Evolutionary conservation across 1,284 basidiomycete species (phyloP).

Genomic region (Fomitiporia mediterranea): DNA sequence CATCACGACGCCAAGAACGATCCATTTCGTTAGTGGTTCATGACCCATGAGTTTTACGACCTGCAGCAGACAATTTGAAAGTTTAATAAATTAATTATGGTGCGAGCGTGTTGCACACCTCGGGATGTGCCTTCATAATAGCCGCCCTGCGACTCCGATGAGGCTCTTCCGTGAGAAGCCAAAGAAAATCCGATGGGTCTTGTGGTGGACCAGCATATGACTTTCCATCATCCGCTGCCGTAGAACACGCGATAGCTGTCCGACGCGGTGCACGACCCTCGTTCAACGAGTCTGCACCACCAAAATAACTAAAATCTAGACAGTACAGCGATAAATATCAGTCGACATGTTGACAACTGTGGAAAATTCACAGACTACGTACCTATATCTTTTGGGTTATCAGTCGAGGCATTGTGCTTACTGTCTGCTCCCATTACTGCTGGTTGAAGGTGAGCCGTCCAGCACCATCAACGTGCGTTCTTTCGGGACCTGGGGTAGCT

Average conservation of each 20-base stretch:
- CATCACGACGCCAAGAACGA: slow-evolving; percentile 75
- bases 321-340: not conserved
- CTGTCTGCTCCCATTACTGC: not conserved
- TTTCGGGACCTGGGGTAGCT: not conserved
- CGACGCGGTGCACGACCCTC: slow-evolving; percentile 59
- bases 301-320: slow-evolving; percentile 69
- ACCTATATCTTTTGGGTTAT: not conserved
- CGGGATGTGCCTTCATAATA: slow-evolving; percentile 92
- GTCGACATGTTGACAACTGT: not conserved
- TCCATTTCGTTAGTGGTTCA: slow-evolving; percentile 85
- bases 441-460: not conserved
- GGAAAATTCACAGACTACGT: not conserved
- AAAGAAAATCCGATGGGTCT: slow-evolving; percentile 80
- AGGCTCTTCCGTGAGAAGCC: slow-evolving; percentile 97
- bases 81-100: not conserved
- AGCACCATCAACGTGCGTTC: not conserved
- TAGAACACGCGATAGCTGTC: slow-evolving; percentile 43
- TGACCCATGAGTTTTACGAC: slow-evolving; percentile 94
- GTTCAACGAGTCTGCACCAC: slow-evolving; percentile 69
- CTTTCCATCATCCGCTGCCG: slow-evolving; percentile 37
- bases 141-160: slow-evolving; percentile 84
- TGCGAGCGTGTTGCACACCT: slow-evolving; percentile 47
- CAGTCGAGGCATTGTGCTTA: not conserved
- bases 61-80: slow-evolving; percentile 45
- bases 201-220: slow-evolving; percentile 51